Percentiles rank a stretch among this genome's conserved stretches.
These are phyloP conservation scores for Trichoderma harzianum DNA, from an alignment of 2,329 filamentous ascomycete genomes.

Conservation along the genomic window DNA sequence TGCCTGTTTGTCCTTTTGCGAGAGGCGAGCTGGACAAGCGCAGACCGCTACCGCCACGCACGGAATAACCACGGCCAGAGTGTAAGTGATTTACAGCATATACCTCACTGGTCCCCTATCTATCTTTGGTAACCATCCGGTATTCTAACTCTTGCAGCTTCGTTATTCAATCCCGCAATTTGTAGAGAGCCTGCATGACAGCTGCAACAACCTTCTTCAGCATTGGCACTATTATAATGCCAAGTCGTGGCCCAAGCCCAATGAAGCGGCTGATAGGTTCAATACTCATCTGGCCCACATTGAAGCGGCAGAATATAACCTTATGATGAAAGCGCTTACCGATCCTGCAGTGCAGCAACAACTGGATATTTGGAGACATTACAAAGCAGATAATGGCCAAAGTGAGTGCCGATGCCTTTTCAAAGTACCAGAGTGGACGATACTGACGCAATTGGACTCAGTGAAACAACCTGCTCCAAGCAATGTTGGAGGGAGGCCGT, in stretches of 20 bases:
- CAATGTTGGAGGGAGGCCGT: slow-evolving; percentile 12
- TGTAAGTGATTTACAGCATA: slow-evolving; percentile 13
- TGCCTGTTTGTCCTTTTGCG: slow-evolving; percentile 42
- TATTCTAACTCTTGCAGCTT: slow-evolving; percentile 23
- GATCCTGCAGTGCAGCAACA: slow-evolving; percentile 26
- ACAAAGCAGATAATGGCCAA: slow-evolving; percentile 25
- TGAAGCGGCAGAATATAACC: slow-evolving; percentile 30
- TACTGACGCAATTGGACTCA: not conserved
- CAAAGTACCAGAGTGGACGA: not conserved
- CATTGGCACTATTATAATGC: slow-evolving; percentile 52
- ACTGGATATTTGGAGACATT: slow-evolving; percentile 26
- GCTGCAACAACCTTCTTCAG: slow-evolving; percentile 44
- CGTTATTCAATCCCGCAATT: slow-evolving; percentile 40
- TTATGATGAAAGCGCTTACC: slow-evolving; percentile 32
- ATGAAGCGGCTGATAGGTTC: slow-evolving; percentile 28
- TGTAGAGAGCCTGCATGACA: slow-evolving; percentile 43
- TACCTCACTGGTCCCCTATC: not conserved
- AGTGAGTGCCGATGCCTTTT: slow-evolving; percentile 18
- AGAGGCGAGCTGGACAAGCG: slow-evolving; percentile 38
- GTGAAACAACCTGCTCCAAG: not conserved
- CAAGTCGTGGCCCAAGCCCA: slow-evolving; percentile 25
- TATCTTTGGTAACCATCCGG: not conserved
- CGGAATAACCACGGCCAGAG: slow-evolving; percentile 34
- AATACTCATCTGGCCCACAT: slow-evolving; percentile 31
- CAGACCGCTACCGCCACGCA: slow-evolving; percentile 43